Evolutionary conservation across 768 basidiomycete species (phyloP), one percentile per base, ranked within the genome.

Genomic region (Tylopilus rubrobrunneus): DNA sequence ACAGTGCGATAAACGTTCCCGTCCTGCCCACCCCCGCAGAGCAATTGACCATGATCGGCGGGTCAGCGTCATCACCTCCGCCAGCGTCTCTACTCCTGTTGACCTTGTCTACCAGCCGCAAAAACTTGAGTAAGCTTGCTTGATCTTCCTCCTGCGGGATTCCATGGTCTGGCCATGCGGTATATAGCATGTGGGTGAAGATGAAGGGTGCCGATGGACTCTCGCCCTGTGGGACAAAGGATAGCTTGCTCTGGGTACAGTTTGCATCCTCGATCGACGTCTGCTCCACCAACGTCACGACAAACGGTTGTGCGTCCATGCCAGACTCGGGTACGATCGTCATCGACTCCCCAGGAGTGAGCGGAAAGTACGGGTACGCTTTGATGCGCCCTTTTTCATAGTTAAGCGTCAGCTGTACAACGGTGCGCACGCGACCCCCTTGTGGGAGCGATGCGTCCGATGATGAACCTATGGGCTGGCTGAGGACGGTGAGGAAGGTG

Each of bases 1-100:
- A 83, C 39, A 92, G 65, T 0, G 88, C 83, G 64, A 95, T 88
- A 71, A 92, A 92, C 7, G 91, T 81, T 17, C 92, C 92, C 5
- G 92, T 92, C 34, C 92, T 80, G 4, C 92, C 92, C 53, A 94
- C 78, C 5, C 92, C 92, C 1, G 93, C 92, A 27, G 90, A 92
- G 65, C 92, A 95, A 56, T 88, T 83, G 29, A 90, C 79, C 61
- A 94, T 80, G 57, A 89, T 79, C 0, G 90, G 90, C n/a, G 87
- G 86, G 57, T 87, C 84, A 14, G 79, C 73, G 59, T 85, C 79
- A 29, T 61, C 37, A 6, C n/a, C 59, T 10, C 57, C 48, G 14
- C 55, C 50, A 15, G 40, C 25, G 10, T 62, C 60, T 12, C 73
- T 52, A 56, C 80, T 76, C 56, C 77, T 78, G 68, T 91, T 91